Evolutionary conservation across 1,284 basidiomycete species (phyloP).

Genomic region (Sphagnurus paluster): DNA sequence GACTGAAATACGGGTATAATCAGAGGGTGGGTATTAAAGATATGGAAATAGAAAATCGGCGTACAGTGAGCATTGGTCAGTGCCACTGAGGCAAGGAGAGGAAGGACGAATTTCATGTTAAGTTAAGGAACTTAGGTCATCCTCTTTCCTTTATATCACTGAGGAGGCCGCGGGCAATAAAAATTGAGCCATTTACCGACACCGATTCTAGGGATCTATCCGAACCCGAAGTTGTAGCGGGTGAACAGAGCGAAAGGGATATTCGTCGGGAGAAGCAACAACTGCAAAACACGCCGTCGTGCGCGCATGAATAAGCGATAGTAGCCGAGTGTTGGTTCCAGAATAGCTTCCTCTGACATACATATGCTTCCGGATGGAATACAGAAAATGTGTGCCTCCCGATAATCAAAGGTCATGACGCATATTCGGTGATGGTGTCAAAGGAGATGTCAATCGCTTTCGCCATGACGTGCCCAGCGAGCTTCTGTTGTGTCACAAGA

Average conservation of each 20-base stretch:
- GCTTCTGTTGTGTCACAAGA: too few species aligned
- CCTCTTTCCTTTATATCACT: background rate
- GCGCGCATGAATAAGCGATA: background rate
- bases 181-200: background rate
- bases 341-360: background rate
- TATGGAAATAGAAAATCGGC: conserved; percentile 12
- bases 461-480: too few species aligned
- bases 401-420: too few species aligned
- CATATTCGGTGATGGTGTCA: too few species aligned
- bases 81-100: conserved; percentile 35
- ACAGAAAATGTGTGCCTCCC: too few species aligned
- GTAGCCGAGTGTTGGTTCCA: background rate
- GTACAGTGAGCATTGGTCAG: conserved; percentile 44
- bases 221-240: conserved; percentile 8
- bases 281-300: background rate
- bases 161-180: background rate
- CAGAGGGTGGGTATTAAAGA: background rate
- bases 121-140: background rate
- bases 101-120: conserved; percentile 31
- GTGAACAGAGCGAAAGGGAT: conserved; percentile 10
- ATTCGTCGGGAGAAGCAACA: conserved; percentile 10
- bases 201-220: background rate
- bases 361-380: background rate
- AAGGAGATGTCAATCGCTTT: too few species aligned
- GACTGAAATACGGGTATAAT: conserved; percentile 26